phyloP scores from a whole-genome alignment of 108 stramenopile species.

The Chaetoceros tenuissimus region DNA sequence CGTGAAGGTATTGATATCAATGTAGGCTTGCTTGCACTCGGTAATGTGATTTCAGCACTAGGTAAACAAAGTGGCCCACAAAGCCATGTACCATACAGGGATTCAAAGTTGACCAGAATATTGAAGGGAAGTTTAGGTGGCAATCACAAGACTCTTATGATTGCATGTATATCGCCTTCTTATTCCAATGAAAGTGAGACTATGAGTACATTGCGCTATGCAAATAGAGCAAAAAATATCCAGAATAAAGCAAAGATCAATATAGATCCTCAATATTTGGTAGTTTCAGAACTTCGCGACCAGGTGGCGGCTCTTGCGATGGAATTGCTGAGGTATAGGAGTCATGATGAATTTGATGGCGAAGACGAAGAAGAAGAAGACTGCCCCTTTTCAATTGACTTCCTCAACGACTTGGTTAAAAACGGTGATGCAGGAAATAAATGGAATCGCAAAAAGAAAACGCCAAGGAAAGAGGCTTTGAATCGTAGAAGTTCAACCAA shows the following conservation, averaged over 20 bases:
- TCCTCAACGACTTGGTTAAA: not conserved
- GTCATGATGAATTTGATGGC: too few relatives aligned
- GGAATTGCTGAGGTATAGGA: slow-evolving; percentile 38
- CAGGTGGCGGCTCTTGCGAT: slow-evolving; percentile 43
- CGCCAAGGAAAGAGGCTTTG: not conserved
- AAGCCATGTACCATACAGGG: slow-evolving; percentile 68
- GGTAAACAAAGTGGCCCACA: slow-evolving; percentile 28
- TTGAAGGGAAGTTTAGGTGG: slow-evolving; percentile 77
- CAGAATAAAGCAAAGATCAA: slow-evolving; percentile 80
- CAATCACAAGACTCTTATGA: slow-evolving; percentile 29
- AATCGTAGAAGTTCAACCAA: not conserved
- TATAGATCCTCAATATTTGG: slow-evolving; percentile 42
- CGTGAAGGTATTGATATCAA: slow-evolving; percentile 90
- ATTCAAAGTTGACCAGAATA: slow-evolving; percentile 72
- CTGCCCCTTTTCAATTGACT: not conserved
- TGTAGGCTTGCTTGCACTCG: slow-evolving; percentile 64
- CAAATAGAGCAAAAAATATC: slow-evolving; percentile 95
- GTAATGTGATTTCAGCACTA: slow-evolving; percentile 49
- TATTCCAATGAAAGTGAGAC: slow-evolving; percentile 81
- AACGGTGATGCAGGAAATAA: not conserved
- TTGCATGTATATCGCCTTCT: slow-evolving; percentile 15
- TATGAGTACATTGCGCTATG: slow-evolving; percentile 92
- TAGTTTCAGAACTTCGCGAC: slow-evolving; percentile 30
- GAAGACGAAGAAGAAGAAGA: not conserved
- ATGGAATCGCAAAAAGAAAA: too few relatives aligned